Base-by-base conservation (phyloP, 805 yeast species). In the Barnettozyma salicaria region DNA sequence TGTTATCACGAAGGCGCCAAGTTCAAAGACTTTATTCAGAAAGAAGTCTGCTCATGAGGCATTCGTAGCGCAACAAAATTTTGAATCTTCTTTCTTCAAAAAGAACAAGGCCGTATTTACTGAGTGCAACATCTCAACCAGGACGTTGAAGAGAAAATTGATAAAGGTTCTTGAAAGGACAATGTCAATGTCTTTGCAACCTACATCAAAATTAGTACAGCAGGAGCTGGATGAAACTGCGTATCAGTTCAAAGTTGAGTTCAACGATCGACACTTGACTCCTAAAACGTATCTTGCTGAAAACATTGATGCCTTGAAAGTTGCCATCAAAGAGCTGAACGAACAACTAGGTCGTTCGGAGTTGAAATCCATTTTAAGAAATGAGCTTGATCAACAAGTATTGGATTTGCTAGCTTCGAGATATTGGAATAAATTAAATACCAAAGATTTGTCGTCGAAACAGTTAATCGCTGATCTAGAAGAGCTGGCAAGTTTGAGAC, bases 201-300 rank as follows among this genome's bases (percentile, higher is more conserved):
- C 98, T 18, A 88, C 97, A 11, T 86, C 87, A 36, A 68, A 73
- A 31, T 70, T 89, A 6, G 90, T 92, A 35, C 85, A 84, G 43
- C 89, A 78, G 53, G 98, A 92, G 59, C 70, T 89, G 30, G 99
- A 94, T 57, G 98, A 94, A 52, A 77, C 97, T 0, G 66, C 92
- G 1, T 92, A 92, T 57, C 78, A 81, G 56, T 92, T 87, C 65
- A 92, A 92, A 58, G 99, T 92, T 18, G 97, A 92, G 59, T 92
- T 88, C 61, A 92, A 92, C 56, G 99, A 92, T 60, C 75, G 97
- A 37, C 85, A 82, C 24, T 68, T 92, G 45, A 92, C 99, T 0
- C 95, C 97, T 12, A 92, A 88, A 53, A 86, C 95, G 41, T 92
- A 92, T 55, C 69, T 92, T 49, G 95, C 97, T 17, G 90, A 85